Conservation (phyloP, 495 filamentous ascomycete genomes). For the Durotheca rogersii region DNA sequence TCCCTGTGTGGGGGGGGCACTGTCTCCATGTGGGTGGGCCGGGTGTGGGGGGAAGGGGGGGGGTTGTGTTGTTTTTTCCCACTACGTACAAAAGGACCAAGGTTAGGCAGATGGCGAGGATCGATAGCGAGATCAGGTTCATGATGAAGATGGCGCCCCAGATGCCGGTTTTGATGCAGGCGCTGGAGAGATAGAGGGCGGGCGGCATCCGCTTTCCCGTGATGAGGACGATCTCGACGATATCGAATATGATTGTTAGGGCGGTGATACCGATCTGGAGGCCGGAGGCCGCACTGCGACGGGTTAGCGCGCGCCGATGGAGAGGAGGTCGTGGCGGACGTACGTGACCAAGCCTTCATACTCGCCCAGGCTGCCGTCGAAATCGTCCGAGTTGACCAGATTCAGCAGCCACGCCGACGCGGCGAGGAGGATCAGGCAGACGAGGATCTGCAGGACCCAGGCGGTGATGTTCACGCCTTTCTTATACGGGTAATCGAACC, state of each 20-base stretch:
- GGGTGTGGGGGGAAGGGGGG: no score
- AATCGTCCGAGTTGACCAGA: background rate
- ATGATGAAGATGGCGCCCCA: constrained; percentile 26
- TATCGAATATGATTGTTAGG: constrained; percentile 24
- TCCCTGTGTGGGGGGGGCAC: background rate
- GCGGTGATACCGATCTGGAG: constrained; percentile 21
- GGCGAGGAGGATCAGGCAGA: constrained; percentile 19
- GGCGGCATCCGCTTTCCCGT: constrained; percentile 19
- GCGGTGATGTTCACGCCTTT: constrained; percentile 26
- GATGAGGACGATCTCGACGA: constrained; percentile 30
- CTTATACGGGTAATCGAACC: constrained; percentile 26
- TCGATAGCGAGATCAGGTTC: constrained; percentile 3
- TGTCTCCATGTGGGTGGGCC: background rate
- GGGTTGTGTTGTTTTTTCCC: no score
- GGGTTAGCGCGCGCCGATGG: constrained; percentile 9
- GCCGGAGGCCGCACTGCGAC: constrained; percentile 11
- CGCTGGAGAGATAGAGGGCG: constrained; percentile 19
- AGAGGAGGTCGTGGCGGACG: background rate
- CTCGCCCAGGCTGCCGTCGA: background rate
- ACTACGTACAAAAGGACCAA: constrained; percentile 21
- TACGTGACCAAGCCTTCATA: constrained; percentile 13
- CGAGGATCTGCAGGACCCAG: constrained; percentile 26
- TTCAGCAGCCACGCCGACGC: constrained; percentile 15
- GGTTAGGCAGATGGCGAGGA: constrained; percentile 15
- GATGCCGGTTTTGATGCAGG: constrained; percentile 23